A percentile compares a stretch with the other conserved stretches of the same genome.
Evolutionary conservation across 805 yeast genomes (phyloP).

Genomic region (Pichia pseudocactophila): DNA sequence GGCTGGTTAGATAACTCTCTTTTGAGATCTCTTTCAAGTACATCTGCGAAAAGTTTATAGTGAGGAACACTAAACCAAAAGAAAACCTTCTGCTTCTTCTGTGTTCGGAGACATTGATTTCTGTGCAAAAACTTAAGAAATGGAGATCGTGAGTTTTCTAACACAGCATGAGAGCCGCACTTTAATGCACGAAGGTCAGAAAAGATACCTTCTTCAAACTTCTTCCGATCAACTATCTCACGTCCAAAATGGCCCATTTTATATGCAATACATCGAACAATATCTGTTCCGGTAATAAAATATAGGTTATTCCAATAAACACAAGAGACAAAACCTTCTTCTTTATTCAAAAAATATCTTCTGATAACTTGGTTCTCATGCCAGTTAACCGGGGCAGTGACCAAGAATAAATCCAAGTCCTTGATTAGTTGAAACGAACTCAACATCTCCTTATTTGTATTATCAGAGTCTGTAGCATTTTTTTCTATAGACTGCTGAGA

Average conservation of each 20-base stretch:
- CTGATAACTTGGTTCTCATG: constrained; percentile 79
- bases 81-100: constrained; percentile 93
- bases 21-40: constrained; percentile 84
- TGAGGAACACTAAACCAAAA: constrained; percentile 96
- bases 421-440: constrained; percentile 60
- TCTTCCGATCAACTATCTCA: constrained; percentile 73
- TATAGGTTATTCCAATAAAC: constrained; percentile 86
- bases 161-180: constrained; percentile 76
- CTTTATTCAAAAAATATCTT: constrained; percentile 75
- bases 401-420: constrained; percentile 75
- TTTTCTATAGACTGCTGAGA: no score
- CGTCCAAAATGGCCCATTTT: constrained; percentile 88
- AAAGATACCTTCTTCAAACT: constrained; percentile 94
- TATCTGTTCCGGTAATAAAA: constrained; percentile 92
- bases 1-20: constrained; percentile 54
- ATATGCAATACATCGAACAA: constrained; percentile 83
- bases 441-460: constrained; percentile 1
- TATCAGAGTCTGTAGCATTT: not conserved
- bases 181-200: constrained; percentile 83
- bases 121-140: constrained; percentile 78
- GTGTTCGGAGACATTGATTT: constrained; percentile 84
- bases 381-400: constrained; percentile 95
- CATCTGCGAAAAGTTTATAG: constrained; percentile 85
- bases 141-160: constrained; percentile 80
- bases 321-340: constrained; percentile 88